Base-by-base conservation (phyloP, 164 flowering plant species). In the Nymphaea colorata region DNA sequence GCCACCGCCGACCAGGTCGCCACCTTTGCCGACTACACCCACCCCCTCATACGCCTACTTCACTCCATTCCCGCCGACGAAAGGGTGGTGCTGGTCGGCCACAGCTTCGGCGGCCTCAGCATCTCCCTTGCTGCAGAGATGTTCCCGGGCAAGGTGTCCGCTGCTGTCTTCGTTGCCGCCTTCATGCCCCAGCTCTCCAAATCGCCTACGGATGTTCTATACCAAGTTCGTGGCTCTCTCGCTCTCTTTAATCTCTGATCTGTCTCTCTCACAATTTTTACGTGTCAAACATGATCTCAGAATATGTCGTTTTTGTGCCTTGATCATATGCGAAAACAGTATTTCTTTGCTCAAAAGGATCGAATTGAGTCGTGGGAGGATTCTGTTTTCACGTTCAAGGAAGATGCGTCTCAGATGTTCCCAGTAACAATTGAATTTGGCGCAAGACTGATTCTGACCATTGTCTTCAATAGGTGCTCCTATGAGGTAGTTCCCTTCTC, bases 51-150 rank as follows among this genome's bases (percentile, higher is more conserved):
- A 67, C 70, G 78, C 15, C 5, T 79, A 43, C 41, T 87, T 76
- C 77, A 68, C 2, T 64, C 78, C 8, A 43, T 83, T 18, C 74
- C 80, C 4, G 17, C 47, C 0, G 62, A 64, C 6, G 81, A 83
- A 42, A 78, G 63, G 69, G 80, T 81, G 53, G 62, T 81, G 12
- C 71, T 84, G 42, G 88, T 83, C 0, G 86, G 77, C 4, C 86
- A 84, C 45, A 81, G 82, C 69, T 44, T 67, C 10, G 82, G 87
- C 6, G 86, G 87, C 0, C 0, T 71, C 10, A 43, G 44, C 59
- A 57, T 81, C 4, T 69, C 86, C 42, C 5, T 67, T 4, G 86
- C 84, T 62, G 79, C 77, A 78, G 82, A 82, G 65, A 75, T 2
- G 4, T 85, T 74, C 72, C 84, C 84, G 0, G 64, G 69, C 4